phyloP scores from a whole-genome alignment of 2,329 filamentous ascomycete species.

The Xylaria digitata region DNA sequence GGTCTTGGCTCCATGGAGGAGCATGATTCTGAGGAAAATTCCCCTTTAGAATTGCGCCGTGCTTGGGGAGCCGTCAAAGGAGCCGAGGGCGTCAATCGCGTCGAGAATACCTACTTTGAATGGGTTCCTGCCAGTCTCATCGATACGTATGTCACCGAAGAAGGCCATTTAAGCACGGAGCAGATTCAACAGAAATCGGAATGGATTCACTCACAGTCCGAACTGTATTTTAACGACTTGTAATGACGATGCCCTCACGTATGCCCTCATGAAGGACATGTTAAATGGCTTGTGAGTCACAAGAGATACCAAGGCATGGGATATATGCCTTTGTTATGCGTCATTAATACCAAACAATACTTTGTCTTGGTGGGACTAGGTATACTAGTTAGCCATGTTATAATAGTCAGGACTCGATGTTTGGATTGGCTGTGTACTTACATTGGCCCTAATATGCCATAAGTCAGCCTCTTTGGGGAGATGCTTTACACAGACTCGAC shows the following conservation, averaged over 20 bases:
- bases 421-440: too few relatives aligned
- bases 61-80: constrained; percentile 57
- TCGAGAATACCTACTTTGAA: constrained; percentile 69
- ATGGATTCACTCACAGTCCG: constrained; percentile 52
- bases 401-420: too few relatives aligned
- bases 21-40: constrained; percentile 63
- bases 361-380: not conserved
- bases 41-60: constrained; percentile 60
- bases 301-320: not conserved
- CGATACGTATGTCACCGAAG: constrained; percentile 66
- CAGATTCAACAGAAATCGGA: constrained; percentile 56
- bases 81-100: constrained; percentile 39
- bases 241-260: constrained; percentile 39
- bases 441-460: too few relatives aligned
- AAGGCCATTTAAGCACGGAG: constrained; percentile 56
- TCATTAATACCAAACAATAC: not conserved
- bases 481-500: too few relatives aligned
- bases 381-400: not conserved
- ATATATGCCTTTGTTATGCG: not conserved
- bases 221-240: constrained; percentile 57
- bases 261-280: not conserved
- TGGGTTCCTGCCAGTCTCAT: constrained; percentile 65
- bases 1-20: constrained; percentile 57
- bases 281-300: not conserved
- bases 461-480: too few relatives aligned